Base-by-base conservation (phyloP, 257 asterid genomes). In the Nemophila menziesii region DNA sequence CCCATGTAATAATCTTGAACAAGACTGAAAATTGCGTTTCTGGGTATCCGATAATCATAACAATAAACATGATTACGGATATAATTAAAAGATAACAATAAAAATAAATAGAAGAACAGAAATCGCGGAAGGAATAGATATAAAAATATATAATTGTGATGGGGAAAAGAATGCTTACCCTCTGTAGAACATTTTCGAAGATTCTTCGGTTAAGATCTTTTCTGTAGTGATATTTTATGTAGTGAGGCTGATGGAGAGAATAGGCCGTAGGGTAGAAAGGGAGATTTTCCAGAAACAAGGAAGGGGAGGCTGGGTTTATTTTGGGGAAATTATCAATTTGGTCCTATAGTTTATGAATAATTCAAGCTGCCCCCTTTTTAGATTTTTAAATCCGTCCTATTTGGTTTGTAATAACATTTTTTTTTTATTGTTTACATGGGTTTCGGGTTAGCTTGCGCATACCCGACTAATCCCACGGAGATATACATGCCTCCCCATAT, bases 121-220 rank as follows among this genome's bases (percentile, higher is more conserved):
- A 10, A n/a, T 29, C 12, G 8, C 23, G 12, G 23, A 13, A 5
- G n/a, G 13, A 18, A 43, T 4, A 23, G 17, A 6, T 11, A 5
- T 14, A 7, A 6, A n/a, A 16, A 10, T 14, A 23, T 44, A 29
- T n/a, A n/a, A n/a, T n/a, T n/a, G n/a, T n/a, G n/a, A 29, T n/a
- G 20, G 44, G 23, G 12, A 27, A 14, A 9, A 15, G 20, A 16
- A 5, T 29, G 56, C 55, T 54, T 52, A 65, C 71, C 71, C 71
- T 49, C 71, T 39, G 27, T 43, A 65, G 41, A 58, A 65, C 71
- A 65, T 63, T 8, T 51, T 48, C 8, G 22, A 3, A n/a, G 39
- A 29, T 29, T 29, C 7, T 29, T 20, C 20, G 43, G 22, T 41
- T 16, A 7, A 14, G 13, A 2, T 7, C 7, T 29, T 29, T 29